A percentile compares a stretch with the other conserved stretches of the same genome.
Conservation (phyloP, 2,329 filamentous ascomycete genomes). For the Phialophora expanda region DNA sequence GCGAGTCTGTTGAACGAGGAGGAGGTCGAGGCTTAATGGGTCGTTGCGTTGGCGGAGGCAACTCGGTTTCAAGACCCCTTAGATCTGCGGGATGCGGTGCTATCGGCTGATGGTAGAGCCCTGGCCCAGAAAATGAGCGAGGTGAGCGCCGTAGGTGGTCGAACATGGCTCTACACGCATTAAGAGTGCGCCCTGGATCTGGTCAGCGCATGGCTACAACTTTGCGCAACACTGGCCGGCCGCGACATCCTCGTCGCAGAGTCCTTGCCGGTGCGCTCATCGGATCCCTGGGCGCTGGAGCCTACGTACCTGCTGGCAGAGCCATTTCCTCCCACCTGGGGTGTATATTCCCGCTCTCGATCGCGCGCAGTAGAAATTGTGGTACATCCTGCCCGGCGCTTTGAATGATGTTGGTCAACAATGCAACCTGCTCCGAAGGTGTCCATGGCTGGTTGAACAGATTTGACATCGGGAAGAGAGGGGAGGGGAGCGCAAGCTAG, state of each 20-base stretch:
- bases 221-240: not conserved
- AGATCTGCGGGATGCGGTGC: constrained; percentile 19
- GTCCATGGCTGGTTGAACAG: constrained; percentile 33
- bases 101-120: constrained; percentile 22
- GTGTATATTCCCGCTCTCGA: constrained; percentile 30
- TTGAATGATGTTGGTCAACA: constrained; percentile 39
- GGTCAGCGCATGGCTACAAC: constrained; percentile 21
- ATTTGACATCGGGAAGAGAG: constrained; percentile 36
- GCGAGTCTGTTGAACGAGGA: constrained; percentile 36
- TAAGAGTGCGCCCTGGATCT: constrained; percentile 36
- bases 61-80: constrained; percentile 29
- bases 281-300: not conserved
- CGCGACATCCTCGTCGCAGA: not conserved
- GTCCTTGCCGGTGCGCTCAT: constrained; percentile 15
- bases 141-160: constrained; percentile 24
- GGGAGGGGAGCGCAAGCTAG: constrained; percentile 25
- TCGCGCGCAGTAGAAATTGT: constrained; percentile 33
- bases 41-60: constrained; percentile 28
- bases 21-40: constrained; percentile 37
- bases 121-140: constrained; percentile 25
- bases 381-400: constrained; percentile 35
- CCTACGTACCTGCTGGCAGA: constrained; percentile 38
- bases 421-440: constrained; percentile 36
- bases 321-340: constrained; percentile 38
- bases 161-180: constrained; percentile 34